phyloP scores from a whole-genome alignment of 2,329 filamentous ascomycete genomes.

The Xenosphaeropsis pyriputrescens region DNA sequence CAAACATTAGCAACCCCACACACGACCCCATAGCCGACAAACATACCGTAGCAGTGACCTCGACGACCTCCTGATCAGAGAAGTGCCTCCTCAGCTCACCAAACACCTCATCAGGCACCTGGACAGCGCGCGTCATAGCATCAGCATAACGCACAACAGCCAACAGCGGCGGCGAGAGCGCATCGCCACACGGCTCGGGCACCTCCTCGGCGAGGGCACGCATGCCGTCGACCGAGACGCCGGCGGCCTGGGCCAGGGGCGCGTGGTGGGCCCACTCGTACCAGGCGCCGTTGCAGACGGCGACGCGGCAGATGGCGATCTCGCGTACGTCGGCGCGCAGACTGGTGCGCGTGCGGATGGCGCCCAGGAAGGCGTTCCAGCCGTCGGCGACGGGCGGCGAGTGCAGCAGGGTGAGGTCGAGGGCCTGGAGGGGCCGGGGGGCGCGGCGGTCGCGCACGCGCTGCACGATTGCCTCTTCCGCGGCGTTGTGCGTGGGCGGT shows the following conservation, averaged over 20 bases:
- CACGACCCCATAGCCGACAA: not conserved
- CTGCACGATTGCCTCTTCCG: constrained; percentile 38
- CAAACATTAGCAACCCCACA: constrained; percentile 1
- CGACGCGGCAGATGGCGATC: constrained; percentile 68
- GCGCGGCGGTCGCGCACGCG: constrained; percentile 51
- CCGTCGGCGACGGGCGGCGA: constrained; percentile 61
- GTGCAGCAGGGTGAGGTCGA: constrained; percentile 68
- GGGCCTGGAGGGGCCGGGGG: constrained; percentile 55
- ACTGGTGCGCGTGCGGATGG: constrained; percentile 37
- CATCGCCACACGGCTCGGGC: constrained; percentile 13
- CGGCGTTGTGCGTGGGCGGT: constrained; percentile 25
- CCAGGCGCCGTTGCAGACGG: constrained; percentile 66
- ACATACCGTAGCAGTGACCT: constrained; percentile 54
- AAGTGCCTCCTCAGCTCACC: constrained; percentile 44
- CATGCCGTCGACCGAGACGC: constrained; percentile 14
- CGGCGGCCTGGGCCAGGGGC: constrained; percentile 30
- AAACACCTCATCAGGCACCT: constrained; percentile 57
- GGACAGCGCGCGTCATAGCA: constrained; percentile 66
- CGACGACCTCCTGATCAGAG: constrained; percentile 59
- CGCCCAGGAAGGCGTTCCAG: constrained; percentile 57
- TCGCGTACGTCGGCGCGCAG: constrained; percentile 48
- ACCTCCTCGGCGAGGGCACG: constrained; percentile 10
- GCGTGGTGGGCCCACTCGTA: constrained; percentile 77
- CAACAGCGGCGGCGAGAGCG: constrained; percentile 45
- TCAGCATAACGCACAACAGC: constrained; percentile 62